A percentile compares a stretch with the other conserved stretches of the same genome.
These are phyloP conservation scores for Teunomyces atbi DNA, from an alignment of 805 yeast genomes.

Conservation along the genomic window DNA sequence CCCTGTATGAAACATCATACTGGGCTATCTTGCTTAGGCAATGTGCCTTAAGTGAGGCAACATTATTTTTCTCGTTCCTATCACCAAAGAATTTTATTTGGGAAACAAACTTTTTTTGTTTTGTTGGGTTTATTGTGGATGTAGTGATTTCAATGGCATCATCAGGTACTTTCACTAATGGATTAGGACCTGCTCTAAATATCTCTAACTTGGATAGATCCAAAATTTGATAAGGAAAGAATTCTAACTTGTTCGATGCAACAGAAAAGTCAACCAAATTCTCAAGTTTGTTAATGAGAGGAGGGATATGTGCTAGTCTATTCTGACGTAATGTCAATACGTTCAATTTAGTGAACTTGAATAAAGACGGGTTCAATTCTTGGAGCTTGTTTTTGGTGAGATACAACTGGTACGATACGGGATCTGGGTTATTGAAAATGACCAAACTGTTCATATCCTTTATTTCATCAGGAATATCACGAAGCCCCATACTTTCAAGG, in stretches of 20 bases:
- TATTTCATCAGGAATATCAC: conserved; percentile 55
- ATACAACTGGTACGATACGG: conserved; percentile 44
- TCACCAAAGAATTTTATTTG: conserved; percentile 23
- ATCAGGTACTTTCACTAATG: conserved; percentile 21
- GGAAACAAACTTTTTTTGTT: conserved; percentile 23
- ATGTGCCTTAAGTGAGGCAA: conserved; percentile 48
- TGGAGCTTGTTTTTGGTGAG: conserved; percentile 50
- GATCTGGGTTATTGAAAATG: conserved; percentile 27
- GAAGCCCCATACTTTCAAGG: conserved; percentile 47
- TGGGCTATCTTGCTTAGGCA: conserved; percentile 48
- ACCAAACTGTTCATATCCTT: conserved; percentile 56
- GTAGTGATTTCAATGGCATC: conserved; percentile 22
- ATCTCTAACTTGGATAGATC: conserved; percentile 40
- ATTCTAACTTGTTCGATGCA: conserved; percentile 49
- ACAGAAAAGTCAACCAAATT: conserved; percentile 52
- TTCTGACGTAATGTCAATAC: conserved; percentile 55
- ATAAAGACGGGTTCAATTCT: conserved; percentile 48
- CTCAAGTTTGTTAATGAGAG: conserved; percentile 15
- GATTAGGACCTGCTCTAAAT: conserved; percentile 58
- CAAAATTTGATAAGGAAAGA: conserved; percentile 54
- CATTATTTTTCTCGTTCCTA: conserved; percentile 15
- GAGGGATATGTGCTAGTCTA: conserved; percentile 18
- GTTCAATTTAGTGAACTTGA: conserved; percentile 48
- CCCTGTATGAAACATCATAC: conserved; percentile 54
- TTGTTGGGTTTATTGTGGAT: conserved; percentile 22